Base-by-base conservation (phyloP, 208 protist species). In the Herpetomonas muscarum region DNA sequence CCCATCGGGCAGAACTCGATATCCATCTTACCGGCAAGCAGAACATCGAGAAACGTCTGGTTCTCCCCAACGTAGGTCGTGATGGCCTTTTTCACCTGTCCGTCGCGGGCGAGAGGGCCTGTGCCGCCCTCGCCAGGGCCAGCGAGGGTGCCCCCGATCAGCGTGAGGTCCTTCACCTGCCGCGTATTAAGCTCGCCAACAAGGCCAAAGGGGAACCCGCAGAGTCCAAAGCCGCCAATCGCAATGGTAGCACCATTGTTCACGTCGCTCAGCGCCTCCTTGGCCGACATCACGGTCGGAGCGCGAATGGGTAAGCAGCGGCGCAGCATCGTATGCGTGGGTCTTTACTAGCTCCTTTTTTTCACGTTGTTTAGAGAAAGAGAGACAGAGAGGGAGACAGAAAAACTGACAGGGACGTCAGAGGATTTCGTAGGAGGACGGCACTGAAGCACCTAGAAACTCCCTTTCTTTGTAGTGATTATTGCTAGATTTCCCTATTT, bases 61-160 rank as follows among this genome's bases (percentile, higher is more conserved):
- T 98, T 98, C 61, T 98, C 93, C 41, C 94, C 96, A 1, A 98
- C 89, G 63, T 98, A 98, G 7, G 82, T 92, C 5, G 92, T 81
- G 64, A 98, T 74, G 55, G 51, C 58, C 51, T 96, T 91, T 25
- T 55, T 45, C 1, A 74, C 74, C 39, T 96, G 72, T 13, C 81
- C 81, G 94, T 97, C 54, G 57, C 59, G 45, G 17, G 97, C 70
- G 5, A 98, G 77, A 10, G 94, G 26, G 1, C 96, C 94, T 2
- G 97, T 61, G 32, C 93, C 94, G 55, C 71, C 85, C 3, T 30
- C 45, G 53, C 96, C 90, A 32, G 84, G 67, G 7, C 97, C 82
- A 0, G 85, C 81, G 55, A 71, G 66, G 57, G 97, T 98, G 44
- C 94, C 92, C 26, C 36, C 68, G 24, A 96, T 92, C 19, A 94